Evolutionary conservation across 495 filamentous ascomycete genomes (phyloP), one percentile per base, ranked within the genome.

Genomic region (Pseudoneurospora amorphoporcata): DNA sequence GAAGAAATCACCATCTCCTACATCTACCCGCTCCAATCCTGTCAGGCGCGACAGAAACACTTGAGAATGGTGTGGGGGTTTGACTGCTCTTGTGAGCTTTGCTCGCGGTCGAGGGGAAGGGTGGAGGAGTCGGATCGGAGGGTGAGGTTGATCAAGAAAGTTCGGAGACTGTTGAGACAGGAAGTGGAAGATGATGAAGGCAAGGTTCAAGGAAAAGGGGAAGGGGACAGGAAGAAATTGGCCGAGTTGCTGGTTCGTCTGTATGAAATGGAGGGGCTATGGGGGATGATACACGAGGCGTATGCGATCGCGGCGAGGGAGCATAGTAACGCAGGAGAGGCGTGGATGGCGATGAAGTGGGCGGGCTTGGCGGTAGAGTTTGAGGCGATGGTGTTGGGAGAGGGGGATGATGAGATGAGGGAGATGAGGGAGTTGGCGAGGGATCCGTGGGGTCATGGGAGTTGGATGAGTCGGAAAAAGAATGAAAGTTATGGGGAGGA

Each of bases 1-100:
- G 80, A 82, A 71, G 82, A 84, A 75, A 65, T 84, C 29, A 81
- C 81, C 10, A 72, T 83, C 68, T 80, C 79, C 8, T 84, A 84
- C 72, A 81, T 84, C 73, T 79, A 82, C 74, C 80, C 81, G 8
- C 39, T 79, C 37, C 75, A 77, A 76, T 70, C 70, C 17, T 80
- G 78, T 12, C 69, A 72, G 4, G 71, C 42, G 23, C 77, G 83
- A 32, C 71, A 78, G 70, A 69, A 65, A 10, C 75, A 75, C 43
- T 69, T 84, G 8, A 17, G 73, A 14, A 75, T 72, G 5, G 78
- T 76, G 69, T 85, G 82, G 83, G 83, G 82, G 4, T 85, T 85
- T 72, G 23, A 77, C 2, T 85, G 83, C 74, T 68, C 73, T 5
- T 85, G 82, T 70, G 45, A 75, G 35, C 70, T 76, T 7, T 85